A percentile compares a stretch with the other conserved stretches of the same genome.
Evolutionary conservation across 192 early-diverging fungal species (phyloP).

Genomic region (Haplosporangium gracile): DNA sequence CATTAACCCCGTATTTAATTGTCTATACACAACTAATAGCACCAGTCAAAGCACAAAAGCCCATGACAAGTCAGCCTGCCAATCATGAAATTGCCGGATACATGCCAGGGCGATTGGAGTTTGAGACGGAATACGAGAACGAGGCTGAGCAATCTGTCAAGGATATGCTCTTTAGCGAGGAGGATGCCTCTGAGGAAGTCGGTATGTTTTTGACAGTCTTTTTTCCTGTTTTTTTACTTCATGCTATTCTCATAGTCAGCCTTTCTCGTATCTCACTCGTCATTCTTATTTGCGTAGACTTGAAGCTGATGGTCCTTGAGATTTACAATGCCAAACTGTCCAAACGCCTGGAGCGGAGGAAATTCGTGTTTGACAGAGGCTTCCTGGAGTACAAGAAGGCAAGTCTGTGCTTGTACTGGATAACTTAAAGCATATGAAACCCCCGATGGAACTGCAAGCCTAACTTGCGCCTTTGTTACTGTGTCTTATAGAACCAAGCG

Average conservation of each 20-base stretch:
- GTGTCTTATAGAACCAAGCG: constrained; percentile 61
- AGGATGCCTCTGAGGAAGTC: constrained; percentile 87
- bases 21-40: constrained; percentile 6
- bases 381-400: constrained; percentile 90
- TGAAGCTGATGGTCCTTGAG: constrained; percentile 90
- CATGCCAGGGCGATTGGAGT: constrained; percentile 97
- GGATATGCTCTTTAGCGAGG: constrained; percentile 92
- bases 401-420: neutral
- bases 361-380: constrained; percentile 90
- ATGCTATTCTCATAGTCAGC: neutral
- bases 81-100: constrained; percentile 98
- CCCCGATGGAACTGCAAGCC: no score
- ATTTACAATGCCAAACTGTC: constrained; percentile 94
- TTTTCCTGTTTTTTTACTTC: neutral
- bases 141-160: constrained; percentile 96
- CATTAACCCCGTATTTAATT: neutral
- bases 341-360: constrained; percentile 84
- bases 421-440: neutral
- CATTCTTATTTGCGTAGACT: constrained; percentile 60
- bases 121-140: constrained; percentile 97
- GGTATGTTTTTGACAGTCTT: constrained; percentile 55
- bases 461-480: neutral
- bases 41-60: constrained; percentile 56
- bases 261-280: neutral
- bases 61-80: constrained; percentile 86